Conservation (phyloP, 2,329 filamentous ascomycete species). For the Claviceps quebecensis region DNA sequence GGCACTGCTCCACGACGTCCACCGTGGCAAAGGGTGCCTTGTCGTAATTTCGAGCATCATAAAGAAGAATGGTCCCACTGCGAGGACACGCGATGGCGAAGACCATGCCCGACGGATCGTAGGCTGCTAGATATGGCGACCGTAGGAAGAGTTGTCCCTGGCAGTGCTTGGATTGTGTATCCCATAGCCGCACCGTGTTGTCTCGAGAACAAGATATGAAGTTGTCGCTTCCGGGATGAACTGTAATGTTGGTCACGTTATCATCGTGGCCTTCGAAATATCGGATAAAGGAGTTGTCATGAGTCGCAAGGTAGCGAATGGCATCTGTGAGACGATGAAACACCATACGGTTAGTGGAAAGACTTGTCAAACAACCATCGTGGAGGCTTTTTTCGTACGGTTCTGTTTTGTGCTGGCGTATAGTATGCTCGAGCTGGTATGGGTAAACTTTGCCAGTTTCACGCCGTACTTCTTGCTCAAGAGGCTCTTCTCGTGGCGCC, state of each 20-base stretch:
- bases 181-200: conserved; percentile 85
- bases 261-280: conserved; percentile 89
- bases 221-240: conserved; percentile 76
- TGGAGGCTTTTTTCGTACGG: conserved; percentile 31
- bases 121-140: conserved; percentile 70
- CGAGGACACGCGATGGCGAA: conserved; percentile 79
- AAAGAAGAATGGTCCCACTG: conserved; percentile 69
- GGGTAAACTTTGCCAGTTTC: conserved; percentile 86
- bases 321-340: conserved; percentile 38
- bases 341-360: conserved; percentile 2
- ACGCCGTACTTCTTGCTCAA: conserved; percentile 95
- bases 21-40: conserved; percentile 80
- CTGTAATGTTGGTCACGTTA: conserved; percentile 66
- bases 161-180: conserved; percentile 64
- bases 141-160: conserved; percentile 70
- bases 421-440: conserved; percentile 79
- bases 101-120: conserved; percentile 82
- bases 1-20: conserved; percentile 51
- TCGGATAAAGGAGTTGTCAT: conserved; percentile 91
- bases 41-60: conserved; percentile 88
- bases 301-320: conserved; percentile 74
- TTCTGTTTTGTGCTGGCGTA: conserved; percentile 95
- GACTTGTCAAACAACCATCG: background rate
- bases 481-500: conserved; percentile 74
- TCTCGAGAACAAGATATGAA: conserved; percentile 89